These are phyloP conservation scores for Zizania palustris DNA, from an alignment of 202 grass and related monocot genomes.

Conservation along the genomic window DNA sequence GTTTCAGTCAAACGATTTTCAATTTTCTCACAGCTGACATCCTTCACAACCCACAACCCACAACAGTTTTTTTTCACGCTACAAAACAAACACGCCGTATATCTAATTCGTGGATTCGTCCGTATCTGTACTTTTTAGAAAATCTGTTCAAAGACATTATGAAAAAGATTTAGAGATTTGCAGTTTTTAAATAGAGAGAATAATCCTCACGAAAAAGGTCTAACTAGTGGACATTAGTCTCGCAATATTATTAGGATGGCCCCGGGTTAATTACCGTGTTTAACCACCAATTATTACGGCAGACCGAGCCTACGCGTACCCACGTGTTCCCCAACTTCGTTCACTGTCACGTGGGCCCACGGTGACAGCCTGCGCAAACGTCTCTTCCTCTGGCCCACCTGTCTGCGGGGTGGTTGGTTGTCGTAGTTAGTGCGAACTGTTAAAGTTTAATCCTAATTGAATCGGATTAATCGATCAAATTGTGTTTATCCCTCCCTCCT, in stretches of 20 bases:
- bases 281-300: constrained; percentile 20
- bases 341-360: background rate
- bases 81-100: too few species aligned
- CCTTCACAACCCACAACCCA: too few species aligned
- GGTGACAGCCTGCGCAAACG: background rate
- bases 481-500: background rate
- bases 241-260: background rate
- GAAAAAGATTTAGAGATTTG: too few species aligned
- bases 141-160: too few species aligned
- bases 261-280: background rate
- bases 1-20: too few species aligned
- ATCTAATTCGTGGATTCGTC: too few species aligned
- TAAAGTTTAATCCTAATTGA: background rate
- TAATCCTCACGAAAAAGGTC: too few species aligned
- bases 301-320: background rate
- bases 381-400: background rate
- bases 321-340: fast-evolving
- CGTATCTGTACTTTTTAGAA: too few species aligned
- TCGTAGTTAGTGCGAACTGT: background rate
- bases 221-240: too few species aligned
- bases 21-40: too few species aligned
- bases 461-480: background rate
- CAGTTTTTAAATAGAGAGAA: too few species aligned
- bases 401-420: background rate
- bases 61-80: too few species aligned